phyloP scores from a whole-genome alignment of 1,284 basidiomycete species.

The Puccinia polysora region DNA sequence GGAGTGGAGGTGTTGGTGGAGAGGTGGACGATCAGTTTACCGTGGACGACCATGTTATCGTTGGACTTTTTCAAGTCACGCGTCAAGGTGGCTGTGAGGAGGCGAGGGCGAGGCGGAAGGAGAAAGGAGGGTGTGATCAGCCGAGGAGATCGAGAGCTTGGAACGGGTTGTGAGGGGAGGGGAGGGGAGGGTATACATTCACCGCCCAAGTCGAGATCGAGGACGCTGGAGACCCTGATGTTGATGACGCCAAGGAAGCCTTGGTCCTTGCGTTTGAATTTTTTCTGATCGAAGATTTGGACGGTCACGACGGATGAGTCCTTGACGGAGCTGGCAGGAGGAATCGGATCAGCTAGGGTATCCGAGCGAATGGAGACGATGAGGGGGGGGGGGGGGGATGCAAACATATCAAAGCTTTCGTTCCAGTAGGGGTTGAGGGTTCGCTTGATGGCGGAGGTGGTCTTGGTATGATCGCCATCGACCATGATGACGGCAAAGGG shows the following conservation, averaged over 20 bases:
- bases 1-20: constrained; percentile 73
- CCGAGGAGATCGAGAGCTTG: too few species aligned
- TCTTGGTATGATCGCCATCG: constrained; percentile 87
- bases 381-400: constrained; percentile 60
- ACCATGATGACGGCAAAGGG: constrained; percentile 93
- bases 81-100: constrained; percentile 65
- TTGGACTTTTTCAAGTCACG: constrained; percentile 78
- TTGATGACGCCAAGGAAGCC: constrained; percentile 93
- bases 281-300: constrained; percentile 94
- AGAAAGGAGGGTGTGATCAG: not conserved
- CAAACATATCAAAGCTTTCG: constrained; percentile 79
- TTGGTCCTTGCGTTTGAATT: constrained; percentile 91
- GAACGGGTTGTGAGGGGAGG: not conserved
- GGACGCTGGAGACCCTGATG: constrained; percentile 77
- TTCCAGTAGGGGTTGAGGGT: constrained; percentile 91
- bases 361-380: not conserved
- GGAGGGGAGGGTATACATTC: constrained; percentile 59
- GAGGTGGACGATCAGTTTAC: constrained; percentile 75
- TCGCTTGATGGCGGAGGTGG: constrained; percentile 81
- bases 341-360: not conserved
- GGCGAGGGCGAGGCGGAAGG: not conserved
- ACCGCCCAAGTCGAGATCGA: constrained; percentile 80
- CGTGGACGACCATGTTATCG: constrained; percentile 78
- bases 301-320: constrained; percentile 86
- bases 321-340: constrained; percentile 66